A percentile compares a stretch with the other conserved stretches of the same genome.
These are phyloP conservation scores for Flaveria brownii DNA, from an alignment of 129 eudicot genomes.

Conservation along the genomic window DNA sequence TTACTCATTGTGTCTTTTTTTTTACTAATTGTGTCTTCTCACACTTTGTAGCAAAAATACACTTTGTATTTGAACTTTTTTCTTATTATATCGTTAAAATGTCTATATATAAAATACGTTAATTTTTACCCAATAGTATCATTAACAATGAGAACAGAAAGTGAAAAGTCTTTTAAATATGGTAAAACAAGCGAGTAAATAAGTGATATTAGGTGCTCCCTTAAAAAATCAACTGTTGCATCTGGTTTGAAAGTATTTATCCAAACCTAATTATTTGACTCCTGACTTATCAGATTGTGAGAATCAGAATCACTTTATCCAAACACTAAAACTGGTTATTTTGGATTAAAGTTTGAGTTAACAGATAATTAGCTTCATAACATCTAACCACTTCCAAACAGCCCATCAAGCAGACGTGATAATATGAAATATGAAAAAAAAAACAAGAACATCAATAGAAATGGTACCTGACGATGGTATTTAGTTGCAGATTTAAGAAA, in stretches of 20 bases:
- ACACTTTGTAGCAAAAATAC: too few species aligned
- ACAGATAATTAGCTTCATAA: slow-evolving; percentile 6
- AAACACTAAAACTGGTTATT: background rate
- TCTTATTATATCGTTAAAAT: background rate
- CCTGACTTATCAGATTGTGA: background rate
- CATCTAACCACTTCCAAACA: slow-evolving; percentile 15
- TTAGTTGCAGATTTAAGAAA: slow-evolving; percentile 53
- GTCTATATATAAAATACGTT: background rate
- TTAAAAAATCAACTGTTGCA: background rate
- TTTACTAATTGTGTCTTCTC: too few species aligned
- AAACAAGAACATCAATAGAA: background rate
- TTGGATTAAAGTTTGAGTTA: background rate
- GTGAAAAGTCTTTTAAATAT: background rate
- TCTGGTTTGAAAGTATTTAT: background rate
- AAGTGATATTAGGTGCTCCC: background rate
- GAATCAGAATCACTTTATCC: slow-evolving; percentile 18
- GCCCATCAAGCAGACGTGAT: background rate
- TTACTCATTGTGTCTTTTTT: too few species aligned
- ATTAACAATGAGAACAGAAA: slow-evolving; percentile 3
- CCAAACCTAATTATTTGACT: slow-evolving; percentile 13
- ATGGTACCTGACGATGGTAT: slow-evolving; percentile 65
- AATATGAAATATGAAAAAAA: background rate
- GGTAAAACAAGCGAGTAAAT: background rate
- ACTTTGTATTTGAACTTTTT: too few species aligned
- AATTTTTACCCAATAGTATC: background rate